Percentiles rank a stretch among this genome's conserved stretches.
phyloP scores from a whole-genome alignment of 257 asterid genomes.

The Solanum paucissectum region DNA sequence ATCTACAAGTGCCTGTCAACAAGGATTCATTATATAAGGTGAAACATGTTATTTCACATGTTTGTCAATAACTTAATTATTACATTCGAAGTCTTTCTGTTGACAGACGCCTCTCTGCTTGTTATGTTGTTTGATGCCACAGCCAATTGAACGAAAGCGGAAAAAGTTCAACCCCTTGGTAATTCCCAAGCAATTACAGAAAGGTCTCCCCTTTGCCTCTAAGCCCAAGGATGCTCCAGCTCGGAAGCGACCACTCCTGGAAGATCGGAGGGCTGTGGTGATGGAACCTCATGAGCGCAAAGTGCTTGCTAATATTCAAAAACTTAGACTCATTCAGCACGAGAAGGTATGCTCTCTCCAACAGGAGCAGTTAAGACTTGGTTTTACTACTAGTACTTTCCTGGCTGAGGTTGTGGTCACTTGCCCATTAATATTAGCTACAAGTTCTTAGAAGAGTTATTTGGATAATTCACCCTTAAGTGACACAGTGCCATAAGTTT shows the following conservation, averaged over 20 bases:
- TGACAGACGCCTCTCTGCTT: not conserved
- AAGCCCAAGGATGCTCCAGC: conserved; percentile 68
- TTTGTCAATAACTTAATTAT: not conserved
- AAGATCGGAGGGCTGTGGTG: conserved; percentile 64
- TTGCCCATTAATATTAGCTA: not conserved
- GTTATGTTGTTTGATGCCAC: not conserved
- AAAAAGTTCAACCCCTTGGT: conserved; percentile 78
- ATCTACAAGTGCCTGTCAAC: conserved; percentile 65
- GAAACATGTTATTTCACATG: not conserved
- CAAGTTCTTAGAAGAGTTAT: not conserved
- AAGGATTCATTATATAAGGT: conserved; percentile 87
- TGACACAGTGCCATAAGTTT: not conserved
- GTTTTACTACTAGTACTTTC: not conserved
- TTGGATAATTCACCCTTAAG: not conserved
- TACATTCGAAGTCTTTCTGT: not conserved
- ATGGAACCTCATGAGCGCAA: conserved; percentile 71
- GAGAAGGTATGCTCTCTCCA: conserved; percentile 43
- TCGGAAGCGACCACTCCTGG: conserved; percentile 30
- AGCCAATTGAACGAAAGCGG: conserved; percentile 83
- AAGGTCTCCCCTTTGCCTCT: conserved; percentile 61
- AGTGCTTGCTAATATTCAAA: conserved; percentile 62
- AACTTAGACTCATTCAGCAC: conserved; percentile 44
- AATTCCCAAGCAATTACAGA: conserved; percentile 65
- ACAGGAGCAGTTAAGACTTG: not conserved
- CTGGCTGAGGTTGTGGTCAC: not conserved